Base-by-base conservation (phyloP, 768 basidiomycete species). In the Boletus reticulatus region DNA sequence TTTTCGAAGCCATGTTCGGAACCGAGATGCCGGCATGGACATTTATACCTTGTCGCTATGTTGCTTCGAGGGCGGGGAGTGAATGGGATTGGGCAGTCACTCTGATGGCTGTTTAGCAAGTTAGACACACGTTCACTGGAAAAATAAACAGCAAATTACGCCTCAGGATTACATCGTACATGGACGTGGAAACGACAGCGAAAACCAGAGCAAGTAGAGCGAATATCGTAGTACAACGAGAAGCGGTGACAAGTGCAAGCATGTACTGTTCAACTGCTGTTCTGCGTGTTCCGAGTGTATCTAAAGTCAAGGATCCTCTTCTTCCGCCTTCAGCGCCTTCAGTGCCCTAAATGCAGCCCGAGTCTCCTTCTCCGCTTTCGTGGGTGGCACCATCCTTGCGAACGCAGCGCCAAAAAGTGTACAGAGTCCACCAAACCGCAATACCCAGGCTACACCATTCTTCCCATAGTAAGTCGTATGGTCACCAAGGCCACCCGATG, bases 381-480 rank as follows among this genome's bases (percentile, higher is more conserved):
- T 98, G 0, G 87, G 92, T 14, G 95, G 85, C 0, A 97, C 92
- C 76, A 80, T 84, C 46, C 90, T 85, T 31, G 89, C 87, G 61
- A 91, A 79, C 4, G 83, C 60, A 5, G 94, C 94, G 31, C 92
- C 94, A 36, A 82, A 75, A 55, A 97, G 72, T 0, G 94, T 85
- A 69, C 90, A 93, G 10, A 92, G 67, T 37, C 94, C 95, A 47
- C 95, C 95, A 64, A 96, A 96, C 17, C 94, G 85, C 53, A 98
- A 73, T 7, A 96, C 90, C 94, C 94, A 97, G 3, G 88, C 92
- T 29, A 97, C 93, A 34, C 95, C 95, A 51, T 85, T 87, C 76
- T 92, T 94, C 32, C 89, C 90, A 55, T 81, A 78, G 69, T 89
- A 92, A 13, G 83, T 83, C 53, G 74, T 76, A 37, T 80, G 77